phyloP scores from a whole-genome alignment of 192 early-diverging fungal species.

The Backusella luteola region DNA sequence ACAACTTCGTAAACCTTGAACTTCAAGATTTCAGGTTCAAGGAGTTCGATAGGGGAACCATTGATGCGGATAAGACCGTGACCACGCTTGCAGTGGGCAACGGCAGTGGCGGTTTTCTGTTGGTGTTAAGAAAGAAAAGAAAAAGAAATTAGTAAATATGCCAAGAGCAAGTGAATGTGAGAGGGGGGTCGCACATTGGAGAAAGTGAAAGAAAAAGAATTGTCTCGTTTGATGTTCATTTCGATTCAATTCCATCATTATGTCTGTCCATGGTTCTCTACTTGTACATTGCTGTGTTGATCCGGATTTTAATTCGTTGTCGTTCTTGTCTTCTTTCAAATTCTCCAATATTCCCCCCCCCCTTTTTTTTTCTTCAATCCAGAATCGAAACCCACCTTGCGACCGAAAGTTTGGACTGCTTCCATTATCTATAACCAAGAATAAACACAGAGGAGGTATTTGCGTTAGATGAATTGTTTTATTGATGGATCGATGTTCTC shows the following conservation, averaged over 20 bases:
- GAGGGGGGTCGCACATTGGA: neutral
- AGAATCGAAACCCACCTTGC: slow-evolving; percentile 55
- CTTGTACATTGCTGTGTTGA: neutral
- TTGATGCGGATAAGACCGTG: slow-evolving; percentile 97
- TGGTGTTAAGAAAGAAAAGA: neutral
- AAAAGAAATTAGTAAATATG: neutral
- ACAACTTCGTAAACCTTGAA: slow-evolving; percentile 99
- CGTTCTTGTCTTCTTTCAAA: neutral
- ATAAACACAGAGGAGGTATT: neutral
- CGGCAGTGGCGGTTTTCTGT: slow-evolving; percentile 98
- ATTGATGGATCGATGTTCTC: neutral
- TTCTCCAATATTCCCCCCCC: neutral
- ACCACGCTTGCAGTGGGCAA: slow-evolving; percentile 98
- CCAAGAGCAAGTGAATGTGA: neutral
- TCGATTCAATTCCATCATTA: neutral
- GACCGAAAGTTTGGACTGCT: slow-evolving; percentile 77
- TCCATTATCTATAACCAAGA: slow-evolving; percentile 37
- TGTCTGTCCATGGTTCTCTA: neutral
- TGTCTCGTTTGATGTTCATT: neutral
- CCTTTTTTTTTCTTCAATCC: neutral
- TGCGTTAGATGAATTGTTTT: neutral
- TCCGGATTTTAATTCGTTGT: neutral
- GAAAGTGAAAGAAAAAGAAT: neutral
- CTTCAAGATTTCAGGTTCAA: slow-evolving; percentile 95
- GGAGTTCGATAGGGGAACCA: slow-evolving; percentile 92